Percentiles rank a stretch among this genome's conserved stretches.
These are phyloP conservation scores for Mycena sp. DNA, from an alignment of 1,284 basidiomycete species.

Conservation along the genomic window DNA sequence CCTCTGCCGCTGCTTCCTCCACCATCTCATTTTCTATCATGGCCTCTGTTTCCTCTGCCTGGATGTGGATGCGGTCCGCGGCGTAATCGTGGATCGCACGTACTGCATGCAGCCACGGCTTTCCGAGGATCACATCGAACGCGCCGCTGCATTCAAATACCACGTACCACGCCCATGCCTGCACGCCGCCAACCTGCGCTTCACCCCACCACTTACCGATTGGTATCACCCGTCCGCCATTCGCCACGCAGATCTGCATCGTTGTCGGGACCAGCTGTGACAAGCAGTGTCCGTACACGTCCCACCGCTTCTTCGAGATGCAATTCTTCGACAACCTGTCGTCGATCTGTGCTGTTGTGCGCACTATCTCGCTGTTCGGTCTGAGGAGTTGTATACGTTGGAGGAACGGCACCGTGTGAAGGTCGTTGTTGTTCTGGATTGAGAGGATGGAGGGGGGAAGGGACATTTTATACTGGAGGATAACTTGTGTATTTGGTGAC, in stretches of 20 bases:
- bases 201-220: constrained; percentile 12
- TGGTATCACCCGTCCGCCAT: neutral
- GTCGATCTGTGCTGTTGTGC: no score
- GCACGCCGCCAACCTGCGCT: constrained; percentile 2
- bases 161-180: neutral
- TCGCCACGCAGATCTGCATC: constrained; percentile 1
- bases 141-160: neutral
- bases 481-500: neutral
- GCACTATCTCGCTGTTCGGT: no score
- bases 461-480: neutral
- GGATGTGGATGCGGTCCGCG: neutral
- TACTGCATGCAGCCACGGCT: constrained; percentile 13
- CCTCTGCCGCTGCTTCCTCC: neutral
- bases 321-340: no score
- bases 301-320: neutral
- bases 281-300: neutral
- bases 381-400: no score
- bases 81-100: constrained; percentile 11
- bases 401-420: no score
- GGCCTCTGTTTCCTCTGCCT: neutral
- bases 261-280: neutral
- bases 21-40: neutral
- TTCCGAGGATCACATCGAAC: constrained; percentile 11
- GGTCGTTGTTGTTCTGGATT: no score
- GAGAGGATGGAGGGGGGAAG: neutral